Evolutionary conservation across 169 alveolate genomes (phyloP).

Genomic region (Hepatocystis sp.): DNA sequence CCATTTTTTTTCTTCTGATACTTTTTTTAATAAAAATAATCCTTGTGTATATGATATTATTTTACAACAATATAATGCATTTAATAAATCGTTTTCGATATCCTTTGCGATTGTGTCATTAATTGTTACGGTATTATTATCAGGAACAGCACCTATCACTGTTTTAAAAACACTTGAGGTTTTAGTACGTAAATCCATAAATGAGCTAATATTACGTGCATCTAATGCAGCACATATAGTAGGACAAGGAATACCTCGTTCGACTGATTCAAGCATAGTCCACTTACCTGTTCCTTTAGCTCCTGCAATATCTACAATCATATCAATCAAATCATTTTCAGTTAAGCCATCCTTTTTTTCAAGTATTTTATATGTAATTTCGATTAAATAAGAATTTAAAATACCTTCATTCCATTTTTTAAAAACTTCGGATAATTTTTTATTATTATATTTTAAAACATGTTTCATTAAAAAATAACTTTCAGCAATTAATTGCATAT

Average conservation of each 20-base stretch:
- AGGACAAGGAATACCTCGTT: constrained; percentile 88
- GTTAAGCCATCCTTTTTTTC: constrained; percentile 81
- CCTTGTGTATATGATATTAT: constrained; percentile 89
- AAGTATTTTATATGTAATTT: constrained; percentile 83
- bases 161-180: constrained; percentile 16
- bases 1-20: constrained; percentile 83
- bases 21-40: constrained; percentile 80
- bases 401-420: constrained; percentile 80
- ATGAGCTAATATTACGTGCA: constrained; percentile 82
- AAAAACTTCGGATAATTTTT: constrained; percentile 65
- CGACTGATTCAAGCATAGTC: constrained; percentile 89
- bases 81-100: constrained; percentile 77
- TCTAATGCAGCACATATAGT: constrained; percentile 89
- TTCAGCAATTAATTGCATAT: constrained; percentile 88
- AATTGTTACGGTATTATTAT: constrained; percentile 13
- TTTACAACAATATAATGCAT: constrained; percentile 81
- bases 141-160: constrained; percentile 13
- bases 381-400: constrained; percentile 83
- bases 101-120: constrained; percentile 11
- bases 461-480: constrained; percentile 66
- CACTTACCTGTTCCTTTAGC: constrained; percentile 91
- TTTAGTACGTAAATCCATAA: constrained; percentile 33
- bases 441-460: constrained; percentile 42
- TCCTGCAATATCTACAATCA: constrained; percentile 84
- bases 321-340: constrained; percentile 81